Percentiles rank a stretch among this genome's conserved stretches.
Evolutionary conservation across 2,329 filamentous ascomycete species (phyloP).

Genomic region (Ophiostoma ulmi): DNA sequence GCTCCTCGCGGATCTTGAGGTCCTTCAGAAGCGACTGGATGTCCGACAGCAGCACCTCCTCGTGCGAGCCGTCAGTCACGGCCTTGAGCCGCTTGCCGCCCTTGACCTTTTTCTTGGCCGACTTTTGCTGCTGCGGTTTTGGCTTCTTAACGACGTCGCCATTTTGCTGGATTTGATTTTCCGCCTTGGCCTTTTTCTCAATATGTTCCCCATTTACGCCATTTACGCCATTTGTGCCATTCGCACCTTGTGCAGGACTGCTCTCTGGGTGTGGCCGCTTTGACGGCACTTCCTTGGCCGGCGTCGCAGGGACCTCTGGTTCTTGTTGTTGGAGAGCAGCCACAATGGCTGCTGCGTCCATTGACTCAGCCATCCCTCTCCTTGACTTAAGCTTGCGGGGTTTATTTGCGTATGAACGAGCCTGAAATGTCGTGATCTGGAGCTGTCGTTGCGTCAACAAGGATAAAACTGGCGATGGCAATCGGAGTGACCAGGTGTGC

Average conservation of each 20-base stretch:
- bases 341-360: not conserved
- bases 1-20: constrained; percentile 34
- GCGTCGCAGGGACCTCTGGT: not conserved
- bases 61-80: constrained; percentile 54
- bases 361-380: not conserved
- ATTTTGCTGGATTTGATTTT: constrained; percentile 21
- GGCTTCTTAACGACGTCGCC: constrained; percentile 19
- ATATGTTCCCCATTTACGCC: not conserved
- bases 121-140: constrained; percentile 22
- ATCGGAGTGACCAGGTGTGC: not conserved
- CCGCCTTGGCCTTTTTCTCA: not conserved
- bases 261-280: constrained; percentile 23
- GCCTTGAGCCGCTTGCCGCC: constrained; percentile 52
- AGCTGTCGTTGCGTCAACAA: constrained; percentile 13
- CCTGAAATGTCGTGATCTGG: constrained; percentile 18
- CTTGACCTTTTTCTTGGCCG: constrained; percentile 47
- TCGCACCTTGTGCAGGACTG: constrained; percentile 16
- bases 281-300: not conserved
- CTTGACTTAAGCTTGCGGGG: not conserved
- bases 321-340: not conserved
- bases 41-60: constrained; percentile 63
- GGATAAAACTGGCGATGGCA: not conserved
- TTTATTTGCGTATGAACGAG: not conserved
- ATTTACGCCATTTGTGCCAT: not conserved
- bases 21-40: constrained; percentile 51